A percentile compares a stretch with the other conserved stretches of the same genome.
phyloP scores from a whole-genome alignment of 176 grass and related monocot genomes.

The Elaeis guineensis region DNA sequence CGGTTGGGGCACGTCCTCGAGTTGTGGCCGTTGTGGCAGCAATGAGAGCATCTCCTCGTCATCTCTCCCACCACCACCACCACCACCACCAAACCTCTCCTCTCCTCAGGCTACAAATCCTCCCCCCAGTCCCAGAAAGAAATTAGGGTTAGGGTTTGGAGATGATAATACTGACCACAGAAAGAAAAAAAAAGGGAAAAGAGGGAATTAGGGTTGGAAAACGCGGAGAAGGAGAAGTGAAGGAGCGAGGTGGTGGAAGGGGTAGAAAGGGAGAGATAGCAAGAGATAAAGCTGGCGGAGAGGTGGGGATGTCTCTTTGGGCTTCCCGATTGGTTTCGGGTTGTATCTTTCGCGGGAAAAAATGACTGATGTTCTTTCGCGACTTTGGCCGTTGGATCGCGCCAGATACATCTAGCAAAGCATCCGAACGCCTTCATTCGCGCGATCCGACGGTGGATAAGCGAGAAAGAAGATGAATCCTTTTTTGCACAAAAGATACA shows the following conservation, averaged over 20 bases:
- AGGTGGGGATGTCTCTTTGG: background rate
- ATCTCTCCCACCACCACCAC: conserved; percentile 23
- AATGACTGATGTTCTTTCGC: too few relatives aligned
- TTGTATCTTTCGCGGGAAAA: too few relatives aligned
- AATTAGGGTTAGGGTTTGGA: conserved; percentile 4
- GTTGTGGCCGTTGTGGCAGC: conserved; percentile 97
- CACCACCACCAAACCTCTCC: background rate
- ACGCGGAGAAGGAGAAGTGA: background rate
- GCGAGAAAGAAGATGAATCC: too few relatives aligned
- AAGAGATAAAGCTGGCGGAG: conserved; percentile 7
- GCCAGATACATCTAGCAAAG: too few relatives aligned
- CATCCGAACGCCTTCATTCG: too few relatives aligned
- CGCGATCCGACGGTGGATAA: too few relatives aligned
- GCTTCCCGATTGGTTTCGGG: too few relatives aligned
- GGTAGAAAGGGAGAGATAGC: background rate
- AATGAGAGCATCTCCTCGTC: conserved; percentile 97
- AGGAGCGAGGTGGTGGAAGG: background rate
- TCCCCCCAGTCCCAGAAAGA: background rate
- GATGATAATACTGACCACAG: background rate
- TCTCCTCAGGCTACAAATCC: background rate
- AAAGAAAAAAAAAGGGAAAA: too few relatives aligned
- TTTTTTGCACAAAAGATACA: too few relatives aligned
- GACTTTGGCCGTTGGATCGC: too few relatives aligned
- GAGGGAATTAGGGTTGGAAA: background rate
- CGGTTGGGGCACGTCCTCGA: conserved; percentile 91